Evolutionary conservation across 495 filamentous ascomycete species (phyloP).

Genomic region (Tetracladium marchalianum): DNA sequence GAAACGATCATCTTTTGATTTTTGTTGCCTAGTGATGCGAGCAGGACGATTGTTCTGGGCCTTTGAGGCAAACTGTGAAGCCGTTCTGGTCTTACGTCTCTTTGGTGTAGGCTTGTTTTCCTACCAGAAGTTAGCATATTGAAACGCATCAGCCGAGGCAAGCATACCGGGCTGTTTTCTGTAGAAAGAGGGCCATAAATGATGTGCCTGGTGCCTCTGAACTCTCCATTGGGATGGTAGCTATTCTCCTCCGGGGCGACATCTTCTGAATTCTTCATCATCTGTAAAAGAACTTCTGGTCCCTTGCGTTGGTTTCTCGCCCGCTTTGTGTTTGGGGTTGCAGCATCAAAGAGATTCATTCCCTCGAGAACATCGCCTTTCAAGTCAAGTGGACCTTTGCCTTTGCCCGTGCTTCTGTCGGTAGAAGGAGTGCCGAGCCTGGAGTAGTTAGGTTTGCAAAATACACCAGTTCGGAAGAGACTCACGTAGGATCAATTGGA

Average conservation of each 20-base stretch:
- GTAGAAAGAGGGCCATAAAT: slow-evolving; percentile 34
- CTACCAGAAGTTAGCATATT: not conserved
- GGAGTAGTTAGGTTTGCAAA: not conserved
- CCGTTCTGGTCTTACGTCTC: too few relatives aligned
- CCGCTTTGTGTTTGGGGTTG: slow-evolving; percentile 62
- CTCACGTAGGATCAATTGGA: slow-evolving; percentile 11
- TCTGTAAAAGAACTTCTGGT: slow-evolving; percentile 53
- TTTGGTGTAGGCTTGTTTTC: too few relatives aligned
- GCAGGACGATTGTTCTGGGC: too few relatives aligned
- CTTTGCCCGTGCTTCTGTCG: slow-evolving; percentile 17
- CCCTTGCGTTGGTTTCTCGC: slow-evolving; percentile 86
- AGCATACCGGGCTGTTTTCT: slow-evolving; percentile 36
- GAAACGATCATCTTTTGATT: too few relatives aligned
- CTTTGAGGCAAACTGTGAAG: too few relatives aligned
- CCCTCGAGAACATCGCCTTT: slow-evolving; percentile 76
- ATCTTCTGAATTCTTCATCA: slow-evolving; percentile 54
- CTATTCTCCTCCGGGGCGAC: slow-evolving; percentile 67
- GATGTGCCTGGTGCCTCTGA: slow-evolving; percentile 42
- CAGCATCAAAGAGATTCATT: slow-evolving; percentile 84
- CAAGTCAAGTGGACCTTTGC: slow-evolving; percentile 31
- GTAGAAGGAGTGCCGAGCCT: slow-evolving; percentile 16
- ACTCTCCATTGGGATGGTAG: slow-evolving; percentile 44
- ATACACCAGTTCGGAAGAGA: not conserved
- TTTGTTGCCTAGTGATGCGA: too few relatives aligned
- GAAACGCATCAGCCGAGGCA: not conserved